Evolutionary conservation across 441 rosid genomes (phyloP).

Genomic region (Cnidoscolus chayamansa): DNA sequence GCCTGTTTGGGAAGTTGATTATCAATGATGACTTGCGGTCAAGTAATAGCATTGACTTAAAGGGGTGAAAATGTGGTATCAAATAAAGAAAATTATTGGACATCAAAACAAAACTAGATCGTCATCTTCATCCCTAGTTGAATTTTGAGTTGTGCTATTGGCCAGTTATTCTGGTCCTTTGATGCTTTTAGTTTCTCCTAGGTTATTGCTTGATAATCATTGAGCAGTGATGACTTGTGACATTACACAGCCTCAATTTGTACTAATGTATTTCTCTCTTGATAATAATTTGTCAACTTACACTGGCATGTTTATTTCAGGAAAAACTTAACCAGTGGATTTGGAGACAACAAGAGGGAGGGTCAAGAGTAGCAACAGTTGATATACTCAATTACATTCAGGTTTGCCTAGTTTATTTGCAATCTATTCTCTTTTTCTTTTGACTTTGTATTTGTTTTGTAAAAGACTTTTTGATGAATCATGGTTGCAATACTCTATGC

Average conservation of each 20-base stretch:
- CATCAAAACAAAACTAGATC: no score
- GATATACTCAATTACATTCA: conserved; percentile 69
- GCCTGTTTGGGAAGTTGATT: background rate
- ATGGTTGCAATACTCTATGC: background rate
- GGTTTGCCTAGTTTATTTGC: conserved; percentile 37
- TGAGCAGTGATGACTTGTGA: background rate
- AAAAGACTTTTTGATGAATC: background rate
- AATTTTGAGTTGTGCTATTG: background rate
- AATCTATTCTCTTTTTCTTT: background rate
- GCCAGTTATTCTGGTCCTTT: background rate
- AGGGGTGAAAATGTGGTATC: no score
- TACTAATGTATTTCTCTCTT: background rate
- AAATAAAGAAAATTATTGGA: no score
- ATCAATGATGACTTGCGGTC: no score
- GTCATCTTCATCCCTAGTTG: no score
- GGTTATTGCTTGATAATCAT: background rate
- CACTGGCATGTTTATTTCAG: conserved; percentile 30
- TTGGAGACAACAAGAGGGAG: conserved; percentile 81
- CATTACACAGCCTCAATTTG: background rate
- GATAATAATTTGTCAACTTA: background rate
- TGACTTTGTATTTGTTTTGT: background rate
- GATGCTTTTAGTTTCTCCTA: background rate
- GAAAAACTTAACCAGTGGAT: conserved; percentile 92
- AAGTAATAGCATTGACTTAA: background rate
- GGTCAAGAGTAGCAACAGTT: conserved; percentile 59